Base-by-base conservation (phyloP, 1,139 yeast genomes). In the Yamadazyma aaseri region DNA sequence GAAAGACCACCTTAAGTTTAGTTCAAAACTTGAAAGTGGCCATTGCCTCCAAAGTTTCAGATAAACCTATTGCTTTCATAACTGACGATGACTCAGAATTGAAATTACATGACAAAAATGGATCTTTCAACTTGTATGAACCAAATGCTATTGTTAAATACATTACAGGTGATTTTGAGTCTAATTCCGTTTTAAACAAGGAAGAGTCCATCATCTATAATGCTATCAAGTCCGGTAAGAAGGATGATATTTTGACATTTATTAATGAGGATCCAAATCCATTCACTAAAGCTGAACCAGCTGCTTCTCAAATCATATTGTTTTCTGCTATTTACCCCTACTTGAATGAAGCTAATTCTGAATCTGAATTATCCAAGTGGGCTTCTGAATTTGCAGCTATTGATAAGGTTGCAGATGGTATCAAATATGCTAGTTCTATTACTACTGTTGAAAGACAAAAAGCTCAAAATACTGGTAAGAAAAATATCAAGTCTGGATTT, bases 131-230 rank as follows among this genome's bases (percentile, higher is more conserved):
- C 46, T 70, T 89, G 46, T 64, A 75, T 41, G 96, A 87, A 58
- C 75, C 94, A 21, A 86, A 89, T 56, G 86, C 97, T 16, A 83
- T 89, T 40, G 89, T 86, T 39, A 79, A 82, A 56, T 86, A 76
- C 51, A 65, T 83, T 40, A 64, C 78, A 31, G 60, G 68, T 15
- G 77, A 73, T 45, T 79, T 72, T 41, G 45, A 53, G 5, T 52
- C 41, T 41, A 44, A 58, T 34, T 38, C 45, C 2, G 48, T 55
- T 17, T 41, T 58, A 21, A 32, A 37, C 7, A 45, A 46, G 22
- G 76, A 54, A 56, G 76, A 57, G 53, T 55, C 49, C 36, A 52
- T 24, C 45, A 50, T 55, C 47, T 71, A 60, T 41, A 33, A 49
- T 12, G 66, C 63, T 28, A 42, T 59, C 27, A 63, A 63, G 35